Evolutionary conservation across 352 stramenopile species (phyloP).

Genomic region (Thalassiosira livingstoniorum): DNA sequence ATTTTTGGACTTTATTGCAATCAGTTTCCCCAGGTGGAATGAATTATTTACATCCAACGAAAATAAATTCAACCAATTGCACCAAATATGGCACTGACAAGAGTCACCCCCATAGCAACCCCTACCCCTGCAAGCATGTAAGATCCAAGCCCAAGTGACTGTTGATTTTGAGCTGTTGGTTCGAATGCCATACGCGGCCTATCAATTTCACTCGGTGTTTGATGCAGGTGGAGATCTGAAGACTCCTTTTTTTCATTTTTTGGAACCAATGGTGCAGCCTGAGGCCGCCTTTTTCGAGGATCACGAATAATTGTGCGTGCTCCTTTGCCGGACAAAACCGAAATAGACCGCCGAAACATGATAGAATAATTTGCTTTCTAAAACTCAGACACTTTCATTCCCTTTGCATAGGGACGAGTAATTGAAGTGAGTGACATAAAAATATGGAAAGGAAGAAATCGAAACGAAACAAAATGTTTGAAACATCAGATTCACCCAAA

Average conservation of each 20-base stretch:
- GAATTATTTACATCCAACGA: background rate
- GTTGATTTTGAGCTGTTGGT: conserved; percentile 59
- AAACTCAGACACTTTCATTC: too few relatives aligned
- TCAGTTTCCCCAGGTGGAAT: too few relatives aligned
- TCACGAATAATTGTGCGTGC: conserved; percentile 75
- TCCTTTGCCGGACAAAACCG: conserved; percentile 43
- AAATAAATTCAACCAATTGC: conserved; percentile 18
- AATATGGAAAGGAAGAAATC: too few relatives aligned
- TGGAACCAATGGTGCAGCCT: conserved; percentile 19
- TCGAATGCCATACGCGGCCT: conserved; percentile 43
- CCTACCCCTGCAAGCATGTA: conserved; percentile 79
- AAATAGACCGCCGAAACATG: conserved; percentile 50
- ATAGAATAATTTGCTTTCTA: too few relatives aligned
- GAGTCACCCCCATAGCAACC: conserved; percentile 69
- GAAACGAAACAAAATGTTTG: too few relatives aligned
- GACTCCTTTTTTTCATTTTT: conserved; percentile 25
- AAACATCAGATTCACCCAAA: too few relatives aligned
- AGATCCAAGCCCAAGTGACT: conserved; percentile 67
- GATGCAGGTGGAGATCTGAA: conserved; percentile 17
- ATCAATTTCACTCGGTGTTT: conserved; percentile 25
- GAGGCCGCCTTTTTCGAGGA: conserved; percentile 63
- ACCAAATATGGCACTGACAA: conserved; percentile 75
- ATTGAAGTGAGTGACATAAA: too few relatives aligned
- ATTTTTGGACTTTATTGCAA: too few relatives aligned
- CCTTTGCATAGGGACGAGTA: too few relatives aligned